Conservation (phyloP, 2,329 filamentous ascomycete species). For the Fusarium ramigenum region DNA sequence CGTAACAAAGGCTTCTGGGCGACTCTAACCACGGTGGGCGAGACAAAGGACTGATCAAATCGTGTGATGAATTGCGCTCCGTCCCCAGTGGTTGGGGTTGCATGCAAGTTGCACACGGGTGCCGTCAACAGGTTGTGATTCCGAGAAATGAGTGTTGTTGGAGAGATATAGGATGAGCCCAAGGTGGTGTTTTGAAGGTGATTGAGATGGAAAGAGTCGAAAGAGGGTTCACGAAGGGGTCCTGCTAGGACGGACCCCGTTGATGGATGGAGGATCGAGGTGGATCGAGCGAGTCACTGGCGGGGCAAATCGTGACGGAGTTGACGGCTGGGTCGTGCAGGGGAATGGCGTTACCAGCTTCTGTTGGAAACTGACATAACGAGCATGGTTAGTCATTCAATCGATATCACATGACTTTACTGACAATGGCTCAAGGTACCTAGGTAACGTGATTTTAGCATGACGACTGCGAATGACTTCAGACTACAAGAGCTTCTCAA, state of each 20-base stretch:
- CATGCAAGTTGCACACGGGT: not conserved
- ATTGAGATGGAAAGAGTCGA: conserved; percentile 20
- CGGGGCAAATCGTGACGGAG: conserved; percentile 51
- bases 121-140: not conserved
- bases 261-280: conserved; percentile 44
- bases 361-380: conserved; percentile 9
- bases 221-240: conserved; percentile 43
- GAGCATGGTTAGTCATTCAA: conserved; percentile 30
- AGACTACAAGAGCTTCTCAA: not conserved
- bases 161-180: not conserved
- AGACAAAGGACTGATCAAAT: conserved; percentile 17
- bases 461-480: not conserved
- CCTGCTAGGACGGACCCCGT: conserved; percentile 50
- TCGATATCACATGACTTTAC: conserved; percentile 11
- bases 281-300: conserved; percentile 48
- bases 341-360: conserved; percentile 26
- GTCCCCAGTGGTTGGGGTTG: conserved; percentile 9
- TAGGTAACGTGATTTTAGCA: not conserved
- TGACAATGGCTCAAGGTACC: not conserved
- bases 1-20: not conserved
- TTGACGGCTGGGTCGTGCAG: conserved; percentile 27
- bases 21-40: not conserved
- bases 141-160: not conserved
- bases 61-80: conserved; percentile 6
- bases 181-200: conserved; percentile 4